Evolutionary conservation across 1,139 yeast species (phyloP).

Genomic region (Pichia sp.): DNA sequence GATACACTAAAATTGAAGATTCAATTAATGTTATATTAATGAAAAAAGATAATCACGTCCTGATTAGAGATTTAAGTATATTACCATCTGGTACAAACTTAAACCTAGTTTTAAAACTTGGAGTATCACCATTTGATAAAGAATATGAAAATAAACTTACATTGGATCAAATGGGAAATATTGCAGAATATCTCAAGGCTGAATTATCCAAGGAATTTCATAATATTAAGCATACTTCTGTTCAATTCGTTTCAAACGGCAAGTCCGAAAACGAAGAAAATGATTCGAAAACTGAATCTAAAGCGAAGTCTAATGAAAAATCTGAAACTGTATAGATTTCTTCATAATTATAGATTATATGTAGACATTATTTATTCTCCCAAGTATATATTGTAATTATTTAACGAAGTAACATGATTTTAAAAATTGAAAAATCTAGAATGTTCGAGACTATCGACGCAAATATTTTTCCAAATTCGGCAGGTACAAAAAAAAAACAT

Average conservation of each 20-base stretch:
- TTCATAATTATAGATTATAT: not conserved
- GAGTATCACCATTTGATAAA: constrained; percentile 34
- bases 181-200: constrained; percentile 31
- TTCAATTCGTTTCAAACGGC: constrained; percentile 28
- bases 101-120: constrained; percentile 35
- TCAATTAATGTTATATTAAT: constrained; percentile 32
- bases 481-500: too few relatives aligned
- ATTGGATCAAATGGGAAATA: constrained; percentile 40
- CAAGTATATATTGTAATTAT: not conserved
- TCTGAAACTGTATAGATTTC: too few relatives aligned
- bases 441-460: not conserved
- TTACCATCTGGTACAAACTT: constrained; percentile 69
- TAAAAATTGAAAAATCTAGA: not conserved
- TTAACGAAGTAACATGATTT: not conserved
- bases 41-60: constrained; percentile 31
- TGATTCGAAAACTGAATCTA: not conserved
- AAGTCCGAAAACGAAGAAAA: not conserved
- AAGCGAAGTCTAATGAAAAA: not conserved
- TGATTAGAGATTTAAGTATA: constrained; percentile 45
- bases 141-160: constrained; percentile 39
- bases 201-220: constrained; percentile 30
- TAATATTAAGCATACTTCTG: constrained; percentile 31
- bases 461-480: too few relatives aligned
- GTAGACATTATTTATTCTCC: not conserved
- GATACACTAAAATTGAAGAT: constrained; percentile 36